Conservation (phyloP, 306 rosid species). For the Cucurbita moschata region DNA sequence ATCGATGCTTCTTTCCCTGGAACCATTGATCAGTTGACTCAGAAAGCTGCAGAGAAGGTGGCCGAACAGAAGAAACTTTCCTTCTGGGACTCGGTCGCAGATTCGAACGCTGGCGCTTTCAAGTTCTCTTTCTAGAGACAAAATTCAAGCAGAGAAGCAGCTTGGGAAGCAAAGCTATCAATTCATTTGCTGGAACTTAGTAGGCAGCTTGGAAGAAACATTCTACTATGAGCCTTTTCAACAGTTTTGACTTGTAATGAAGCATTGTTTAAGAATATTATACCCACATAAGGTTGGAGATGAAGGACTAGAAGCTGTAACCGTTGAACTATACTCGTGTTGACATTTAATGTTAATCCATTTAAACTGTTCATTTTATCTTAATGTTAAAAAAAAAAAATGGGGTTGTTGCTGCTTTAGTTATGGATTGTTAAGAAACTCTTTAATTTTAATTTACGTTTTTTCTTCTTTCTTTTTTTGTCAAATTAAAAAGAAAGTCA, state of each 20-base stretch:
- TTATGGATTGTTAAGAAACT: too few species aligned
- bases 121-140: conserved; percentile 58
- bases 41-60: conserved; percentile 49
- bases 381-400: too few species aligned
- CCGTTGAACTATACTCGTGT: too few species aligned
- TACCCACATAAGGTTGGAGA: too few species aligned
- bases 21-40: conserved; percentile 40
- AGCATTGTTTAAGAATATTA: too few species aligned
- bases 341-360: too few species aligned
- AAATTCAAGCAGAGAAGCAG: background rate
- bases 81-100: conserved; percentile 71
- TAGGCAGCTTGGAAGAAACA: background rate
- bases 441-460: too few species aligned
- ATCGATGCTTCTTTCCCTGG: conserved; percentile 65
- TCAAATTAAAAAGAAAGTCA: too few species aligned
- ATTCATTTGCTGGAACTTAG: background rate
- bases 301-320: too few species aligned
- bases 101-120: conserved; percentile 66
- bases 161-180: background rate
- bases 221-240: background rate
- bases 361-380: too few species aligned
- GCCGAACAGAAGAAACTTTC: conserved; percentile 34
- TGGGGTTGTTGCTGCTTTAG: too few species aligned
- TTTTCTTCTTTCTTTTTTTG: too few species aligned
- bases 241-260: background rate